Percentiles rank a stretch among this genome's conserved stretches.
Conservation (phyloP, 768 basidiomycete species). For the Boletus rubescentipes region DNA sequence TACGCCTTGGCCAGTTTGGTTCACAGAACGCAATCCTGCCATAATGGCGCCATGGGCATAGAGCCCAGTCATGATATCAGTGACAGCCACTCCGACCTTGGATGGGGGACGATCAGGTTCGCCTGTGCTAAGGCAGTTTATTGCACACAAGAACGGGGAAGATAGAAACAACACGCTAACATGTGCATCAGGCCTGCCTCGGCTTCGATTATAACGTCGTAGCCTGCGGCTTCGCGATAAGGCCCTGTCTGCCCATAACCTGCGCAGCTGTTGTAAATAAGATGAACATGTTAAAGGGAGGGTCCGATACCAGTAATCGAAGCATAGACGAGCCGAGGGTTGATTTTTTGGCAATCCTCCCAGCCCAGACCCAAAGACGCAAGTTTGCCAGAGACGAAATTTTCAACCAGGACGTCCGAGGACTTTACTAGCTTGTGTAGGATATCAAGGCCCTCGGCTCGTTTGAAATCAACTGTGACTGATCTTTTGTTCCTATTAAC, state of each 20-base stretch:
- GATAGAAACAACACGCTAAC: constrained; percentile 41
- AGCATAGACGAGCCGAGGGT: constrained; percentile 80
- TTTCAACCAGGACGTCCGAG: constrained; percentile 88
- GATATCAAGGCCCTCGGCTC: constrained; percentile 71
- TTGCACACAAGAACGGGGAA: constrained; percentile 7
- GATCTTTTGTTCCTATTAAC: constrained; percentile 89
- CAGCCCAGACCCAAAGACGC: constrained; percentile 82
- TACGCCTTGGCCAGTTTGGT: constrained; percentile 81
- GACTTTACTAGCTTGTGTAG: constrained; percentile 64
- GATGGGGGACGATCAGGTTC: constrained; percentile 82
- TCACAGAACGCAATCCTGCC: constrained; percentile 81
- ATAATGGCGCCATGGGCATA: constrained; percentile 93
- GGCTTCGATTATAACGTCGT: constrained; percentile 84
- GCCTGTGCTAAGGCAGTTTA: constrained; percentile 61
- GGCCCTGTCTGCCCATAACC: constrained; percentile 91
- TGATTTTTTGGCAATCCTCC: constrained; percentile 75
- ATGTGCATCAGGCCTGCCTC: constrained; percentile 96
- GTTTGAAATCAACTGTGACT: constrained; percentile 87
- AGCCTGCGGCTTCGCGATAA: constrained; percentile 78
- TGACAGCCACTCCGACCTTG: constrained; percentile 95
- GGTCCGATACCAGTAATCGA: constrained; percentile 73
- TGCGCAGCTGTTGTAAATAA: constrained; percentile 21
- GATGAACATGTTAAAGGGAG: not conserved
- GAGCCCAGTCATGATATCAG: constrained; percentile 84
- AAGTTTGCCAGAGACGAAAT: constrained; percentile 84